Evolutionary conservation across 2,329 filamentous ascomycete species (phyloP), one percentile per base, ranked within the genome.

Genomic region (Aspergillus fischeri): DNA sequence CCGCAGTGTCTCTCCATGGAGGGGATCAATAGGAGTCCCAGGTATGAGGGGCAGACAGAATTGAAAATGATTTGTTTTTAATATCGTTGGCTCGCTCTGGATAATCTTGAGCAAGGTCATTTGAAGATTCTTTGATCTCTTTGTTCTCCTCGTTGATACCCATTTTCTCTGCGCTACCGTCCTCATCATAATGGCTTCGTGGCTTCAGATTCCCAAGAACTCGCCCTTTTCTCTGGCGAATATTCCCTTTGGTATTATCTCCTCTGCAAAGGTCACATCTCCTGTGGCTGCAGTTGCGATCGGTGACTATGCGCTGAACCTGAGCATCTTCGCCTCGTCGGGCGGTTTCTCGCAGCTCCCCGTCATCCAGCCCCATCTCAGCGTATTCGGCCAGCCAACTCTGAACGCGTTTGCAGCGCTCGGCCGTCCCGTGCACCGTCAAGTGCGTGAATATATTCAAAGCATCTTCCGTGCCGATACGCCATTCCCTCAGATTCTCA

Each of bases 201-300:
- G 85, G 85, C 77, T 88, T 55, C 73, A 73, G 51, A 85, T 88
- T 58, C 82, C 85, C 49, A 76, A 78, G 53, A 77, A 79, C 56
- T 87, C 83, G 56, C 85, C 86, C 67, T 92, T 92, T 75, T 90
- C 89, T 8, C 77, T 93, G 52, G 85, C 87, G 67, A 94, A 94
- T 70, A 87, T 94, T 54, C 90, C 90, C 1, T 93, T 93, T 68
- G 90, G 90, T 67, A 86, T 94, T 77, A 90, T 94, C 69, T 88
- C 86, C 29, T 88, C 87, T 0, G 62, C 79, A 2, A 72, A 78
- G 5, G 79, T 83, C 57, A 66, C 79, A 10, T 79, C 79, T 27
- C 87, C 81, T 1, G 86, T 86, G 28, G 81, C 86, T 9, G 90
- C 88, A 14, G 76, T 90, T 58, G 89, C 89, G 9, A 88, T 94